Conservation (phyloP, 306 rosid genomes). For the Prunus salicina region DNA sequence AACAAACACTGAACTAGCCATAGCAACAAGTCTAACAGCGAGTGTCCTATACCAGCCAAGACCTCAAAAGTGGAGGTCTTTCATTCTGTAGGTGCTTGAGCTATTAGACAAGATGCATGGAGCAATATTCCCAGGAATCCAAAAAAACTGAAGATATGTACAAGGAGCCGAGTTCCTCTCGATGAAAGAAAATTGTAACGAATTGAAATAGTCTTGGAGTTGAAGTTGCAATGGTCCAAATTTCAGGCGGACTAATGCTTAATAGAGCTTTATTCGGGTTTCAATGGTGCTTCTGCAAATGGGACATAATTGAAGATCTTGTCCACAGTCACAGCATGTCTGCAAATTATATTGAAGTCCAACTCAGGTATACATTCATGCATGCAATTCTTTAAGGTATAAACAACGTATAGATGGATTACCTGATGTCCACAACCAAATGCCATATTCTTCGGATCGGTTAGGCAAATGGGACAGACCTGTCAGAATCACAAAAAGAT, state of each 20-base stretch:
- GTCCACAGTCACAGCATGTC: constrained; percentile 94
- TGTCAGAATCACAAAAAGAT: constrained; percentile 28
- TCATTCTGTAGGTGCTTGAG: neutral
- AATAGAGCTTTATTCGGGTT: constrained; percentile 80
- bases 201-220: constrained; percentile 13
- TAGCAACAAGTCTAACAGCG: neutral
- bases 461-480: constrained; percentile 80
- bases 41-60: neutral
- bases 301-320: constrained; percentile 72
- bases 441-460: constrained; percentile 72
- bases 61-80: neutral
- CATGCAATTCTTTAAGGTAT: neutral
- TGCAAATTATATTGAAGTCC: constrained; percentile 29
- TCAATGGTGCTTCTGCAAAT: constrained; percentile 69
- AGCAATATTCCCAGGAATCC: neutral
- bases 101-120: neutral
- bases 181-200: constrained; percentile 17
- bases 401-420: constrained; percentile 12
- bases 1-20: neutral
- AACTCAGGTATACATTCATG: constrained; percentile 9
- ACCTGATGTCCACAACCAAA: constrained; percentile 99
- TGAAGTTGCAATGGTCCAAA: constrained; percentile 17
- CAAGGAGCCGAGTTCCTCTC: constrained; percentile 22
- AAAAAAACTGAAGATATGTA: constrained; percentile 41
- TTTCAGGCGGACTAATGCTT: constrained; percentile 12